Base-by-base conservation (phyloP, 768 basidiomycete species). In the Cyclocybe aegerita region DNA sequence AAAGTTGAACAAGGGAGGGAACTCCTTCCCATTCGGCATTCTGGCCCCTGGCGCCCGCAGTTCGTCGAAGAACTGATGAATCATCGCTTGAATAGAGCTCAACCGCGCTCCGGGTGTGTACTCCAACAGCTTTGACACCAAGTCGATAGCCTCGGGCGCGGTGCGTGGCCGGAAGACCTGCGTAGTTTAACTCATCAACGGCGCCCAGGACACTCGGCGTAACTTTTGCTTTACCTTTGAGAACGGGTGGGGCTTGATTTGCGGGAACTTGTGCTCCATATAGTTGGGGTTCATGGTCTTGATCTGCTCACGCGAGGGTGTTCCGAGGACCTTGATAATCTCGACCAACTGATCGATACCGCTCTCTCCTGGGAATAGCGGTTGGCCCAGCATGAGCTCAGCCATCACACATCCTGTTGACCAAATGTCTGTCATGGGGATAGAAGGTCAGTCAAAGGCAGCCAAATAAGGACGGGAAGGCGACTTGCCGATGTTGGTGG, bases 211-310 rank as follows among this genome's bases (percentile, higher is more conserved):
- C 46, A 12, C 12, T 47, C 33, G 49, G 31, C 35, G 31, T 44
- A 40, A 30, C 47, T 9, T 36, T 7, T 14, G 65, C 70, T 54
- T 23, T 52, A 92, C 93, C 85, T 98, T 98, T 65, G 88, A 89
- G 78, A 98, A 98, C 0, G 95, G 95, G 66, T 98, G 96, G n/a
- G 95, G 93, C 68, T 96, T 94, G 78, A 99, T 99, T 72, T 98
- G 96, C 1, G 97, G 97, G 78, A 99, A 99, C 73, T 98, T 98
- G 83, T 99, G 97, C 67, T 99, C 97, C 97, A 98, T 98, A 74
- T 99, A 99, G 76, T 99, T 99, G 48, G 97, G 97, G 72, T 99
- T 99, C 97, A 99, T 99, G 60, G 97, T 98, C 86, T 99, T 98
- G 82, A 99, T 99, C 71, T 99, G 97, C 67, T 98, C 97, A 59